These are phyloP conservation scores for Sanghuangporus baumii DNA, from an alignment of 1,284 basidiomycete species.

Conservation along the genomic window DNA sequence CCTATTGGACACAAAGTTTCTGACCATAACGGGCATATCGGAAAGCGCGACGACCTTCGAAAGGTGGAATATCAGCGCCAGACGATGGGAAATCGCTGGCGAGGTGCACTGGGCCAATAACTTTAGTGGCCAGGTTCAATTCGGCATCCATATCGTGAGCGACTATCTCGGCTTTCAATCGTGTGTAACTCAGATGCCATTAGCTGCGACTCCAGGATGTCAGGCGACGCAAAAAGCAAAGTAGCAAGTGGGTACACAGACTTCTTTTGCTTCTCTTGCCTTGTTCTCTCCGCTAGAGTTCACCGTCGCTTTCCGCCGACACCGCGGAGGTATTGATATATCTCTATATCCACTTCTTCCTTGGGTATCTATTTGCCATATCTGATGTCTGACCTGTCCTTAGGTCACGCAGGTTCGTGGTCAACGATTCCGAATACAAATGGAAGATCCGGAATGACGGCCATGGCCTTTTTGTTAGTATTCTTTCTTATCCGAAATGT, in stretches of 20 bases:
- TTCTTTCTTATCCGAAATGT: background rate
- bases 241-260: constrained; percentile 30
- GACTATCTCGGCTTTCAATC: background rate
- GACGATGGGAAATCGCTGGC: constrained; percentile 43
- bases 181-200: background rate
- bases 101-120: constrained; percentile 46
- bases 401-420: constrained; percentile 53
- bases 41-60: constrained; percentile 44
- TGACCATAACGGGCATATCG: constrained; percentile 41
- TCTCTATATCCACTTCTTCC: background rate
- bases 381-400: background rate
- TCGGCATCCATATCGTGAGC: constrained; percentile 44
- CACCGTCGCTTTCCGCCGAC: background rate
- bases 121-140: constrained; percentile 40
- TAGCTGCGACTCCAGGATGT: constrained; percentile 45
- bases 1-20: constrained; percentile 36
- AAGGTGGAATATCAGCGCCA: constrained; percentile 38
- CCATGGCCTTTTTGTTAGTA: constrained; percentile 42
- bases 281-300: background rate
- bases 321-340: background rate
- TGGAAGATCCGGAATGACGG: constrained; percentile 49
- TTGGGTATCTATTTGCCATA: background rate
- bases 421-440: constrained; percentile 45
- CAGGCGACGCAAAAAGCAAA: constrained; percentile 42
- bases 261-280: background rate